Base-by-base conservation (phyloP, 345 rosid species). In the Dipteronia dyeriana region DNA sequence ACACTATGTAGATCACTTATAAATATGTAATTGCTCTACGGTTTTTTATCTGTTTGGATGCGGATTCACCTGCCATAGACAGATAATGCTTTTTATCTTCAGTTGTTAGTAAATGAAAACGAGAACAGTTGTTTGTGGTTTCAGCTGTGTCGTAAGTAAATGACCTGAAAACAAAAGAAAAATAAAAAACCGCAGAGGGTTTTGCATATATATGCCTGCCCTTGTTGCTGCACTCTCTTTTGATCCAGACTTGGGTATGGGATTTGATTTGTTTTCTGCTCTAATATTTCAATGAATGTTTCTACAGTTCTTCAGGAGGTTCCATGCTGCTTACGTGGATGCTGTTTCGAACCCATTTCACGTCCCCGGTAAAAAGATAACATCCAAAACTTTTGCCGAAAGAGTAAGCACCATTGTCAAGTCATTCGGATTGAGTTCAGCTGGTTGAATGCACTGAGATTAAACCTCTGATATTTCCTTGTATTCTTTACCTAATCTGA, bases 271-370 rank as follows among this genome's bases (percentile, higher is more conserved):
- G 20, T 7, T 57, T 62, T 8, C 14, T 51, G 45, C 26, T 57
- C 23, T 31, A 73, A 38, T 73, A 12, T 76, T 26, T 51, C 19
- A 39, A 66, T 71, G 54, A 22, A 68, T 4, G 69, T 26, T 19
- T 70, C 70, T 76, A 51, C 82, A 96, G 98, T 94, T 94, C 78
- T 90, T 90, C 83, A 84, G 90, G 89, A 90, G 87, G 86, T 96
- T 96, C 83, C 98, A 96, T 82, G 93, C 97, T 53, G 97, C 94
- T n/a, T 96, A 94, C 51, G 95, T 90, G 61, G 98, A 94, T 79
- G 98, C 97, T 23, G 93, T 94, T 81, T 96, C 97, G 45, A 96
- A 96, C 83, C 99, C 98, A 1, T 96, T 92, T 73, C 97, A 96
- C 29, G 92, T 96, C n/a, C 97, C 95, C 1, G 97, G 97, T 26